Percentiles rank a stretch among this genome's conserved stretches.
Evolutionary conservation across 768 basidiomycete genomes (phyloP).

Genomic region (Daedaleopsis nitida): DNA sequence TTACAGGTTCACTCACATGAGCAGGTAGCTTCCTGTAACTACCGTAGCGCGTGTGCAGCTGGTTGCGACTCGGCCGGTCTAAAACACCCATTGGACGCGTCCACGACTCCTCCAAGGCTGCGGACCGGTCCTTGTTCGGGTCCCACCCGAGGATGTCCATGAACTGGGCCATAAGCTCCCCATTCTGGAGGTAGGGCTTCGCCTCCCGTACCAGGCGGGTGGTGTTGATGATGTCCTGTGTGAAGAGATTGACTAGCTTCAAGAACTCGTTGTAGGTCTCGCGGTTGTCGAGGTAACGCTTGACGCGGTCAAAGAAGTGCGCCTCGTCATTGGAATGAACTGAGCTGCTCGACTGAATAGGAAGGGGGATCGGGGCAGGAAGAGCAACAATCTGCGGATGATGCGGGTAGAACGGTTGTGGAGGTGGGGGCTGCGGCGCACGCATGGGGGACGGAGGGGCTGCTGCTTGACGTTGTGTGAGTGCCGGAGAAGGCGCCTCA

Average conservation of each 20-base stretch:
- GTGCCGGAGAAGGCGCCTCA: slow-evolving; percentile 29
- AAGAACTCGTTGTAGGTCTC: slow-evolving; percentile 93
- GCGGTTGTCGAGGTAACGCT: slow-evolving; percentile 66
- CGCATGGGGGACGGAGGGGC: slow-evolving; percentile 32
- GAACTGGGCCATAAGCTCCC: slow-evolving; percentile 80
- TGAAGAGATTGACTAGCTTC: slow-evolving; percentile 92
- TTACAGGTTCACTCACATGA: slow-evolving; percentile 51
- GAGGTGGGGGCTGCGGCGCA: slow-evolving; percentile 17
- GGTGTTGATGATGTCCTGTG: slow-evolving; percentile 90
- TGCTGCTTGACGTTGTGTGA: slow-evolving; percentile 29
- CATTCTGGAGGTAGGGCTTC: slow-evolving; percentile 69
- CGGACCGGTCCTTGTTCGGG: slow-evolving; percentile 53
- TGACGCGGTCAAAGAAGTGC: slow-evolving; percentile 92
- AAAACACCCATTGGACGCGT: slow-evolving; percentile 31
- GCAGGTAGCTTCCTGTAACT: slow-evolving; percentile 88
- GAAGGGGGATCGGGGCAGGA: slow-evolving; percentile 16
- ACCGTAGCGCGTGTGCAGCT: slow-evolving; percentile 74
- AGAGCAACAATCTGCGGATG: slow-evolving; percentile 15
- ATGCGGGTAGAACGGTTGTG: slow-evolving; percentile 17
- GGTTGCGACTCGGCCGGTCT: slow-evolving; percentile 56
- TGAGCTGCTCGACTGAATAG: slow-evolving; percentile 20
- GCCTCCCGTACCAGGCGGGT: slow-evolving; percentile 81
- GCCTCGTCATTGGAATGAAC: slow-evolving; percentile 50
- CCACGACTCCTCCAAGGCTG: slow-evolving; percentile 32
- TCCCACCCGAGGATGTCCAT: slow-evolving; percentile 89